Evolutionary conservation across 257 asterid genomes (phyloP).

Genomic region (Petrea volubilis): DNA sequence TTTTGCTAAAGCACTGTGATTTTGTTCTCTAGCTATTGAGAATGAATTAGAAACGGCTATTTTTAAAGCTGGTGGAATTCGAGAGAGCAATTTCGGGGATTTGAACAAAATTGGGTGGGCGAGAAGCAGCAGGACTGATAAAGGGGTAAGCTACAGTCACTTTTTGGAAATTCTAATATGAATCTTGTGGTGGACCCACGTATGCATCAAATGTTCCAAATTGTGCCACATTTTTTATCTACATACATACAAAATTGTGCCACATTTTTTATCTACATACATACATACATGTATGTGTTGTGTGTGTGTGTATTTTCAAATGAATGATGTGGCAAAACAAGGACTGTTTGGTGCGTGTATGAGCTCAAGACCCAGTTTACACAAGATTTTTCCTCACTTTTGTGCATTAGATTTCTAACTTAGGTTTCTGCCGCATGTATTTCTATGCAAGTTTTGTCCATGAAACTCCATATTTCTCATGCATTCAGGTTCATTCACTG

Average conservation of each 20-base stretch:
- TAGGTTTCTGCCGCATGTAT: background rate
- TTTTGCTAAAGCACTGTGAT: conserved; percentile 33
- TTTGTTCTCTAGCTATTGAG: conserved; percentile 74
- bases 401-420: conserved; percentile 3
- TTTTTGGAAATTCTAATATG: too few relatives aligned
- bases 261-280: too few relatives aligned
- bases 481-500: conserved; percentile 84
- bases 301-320: too few relatives aligned
- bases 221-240: too few relatives aligned
- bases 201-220: too few relatives aligned
- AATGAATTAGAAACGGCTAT: conserved; percentile 90
- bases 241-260: too few relatives aligned
- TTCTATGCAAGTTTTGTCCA: conserved; percentile 18
- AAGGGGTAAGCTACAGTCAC: conserved; percentile 67
- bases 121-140: conserved; percentile 97
- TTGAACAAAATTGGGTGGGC: conserved; percentile 89
- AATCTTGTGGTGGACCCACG: too few relatives aligned
- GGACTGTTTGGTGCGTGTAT: too few relatives aligned
- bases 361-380: too few relatives aligned
- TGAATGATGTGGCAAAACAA: too few relatives aligned
- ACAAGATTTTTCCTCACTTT: background rate
- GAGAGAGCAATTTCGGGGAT: conserved; percentile 86
- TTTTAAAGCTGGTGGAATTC: conserved; percentile 84
- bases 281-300: too few relatives aligned
- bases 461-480: conserved; percentile 10